These are phyloP conservation scores for Mrakia blollopis DNA, from an alignment of 768 basidiomycete genomes.

Conservation along the genomic window DNA sequence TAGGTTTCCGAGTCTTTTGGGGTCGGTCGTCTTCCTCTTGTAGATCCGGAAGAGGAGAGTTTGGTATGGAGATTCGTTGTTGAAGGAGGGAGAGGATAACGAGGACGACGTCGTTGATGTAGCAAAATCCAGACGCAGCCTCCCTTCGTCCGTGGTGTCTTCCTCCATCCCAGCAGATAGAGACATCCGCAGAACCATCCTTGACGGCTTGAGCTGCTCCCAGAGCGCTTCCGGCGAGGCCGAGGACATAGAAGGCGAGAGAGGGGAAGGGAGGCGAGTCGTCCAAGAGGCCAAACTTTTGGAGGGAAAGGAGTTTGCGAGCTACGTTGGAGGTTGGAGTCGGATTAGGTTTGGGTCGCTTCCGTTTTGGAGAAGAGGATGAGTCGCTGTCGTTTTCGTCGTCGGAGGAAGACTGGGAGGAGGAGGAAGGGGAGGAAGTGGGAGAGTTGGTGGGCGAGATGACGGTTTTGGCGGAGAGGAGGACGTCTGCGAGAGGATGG, in stretches of 20 bases:
- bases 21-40: not conserved
- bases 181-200: slow-evolving; percentile 53
- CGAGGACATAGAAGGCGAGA: slow-evolving; percentile 62
- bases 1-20: slow-evolving; percentile 37
- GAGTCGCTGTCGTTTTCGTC: not conserved
- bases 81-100: slow-evolving; percentile 63
- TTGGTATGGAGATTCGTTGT: not conserved
- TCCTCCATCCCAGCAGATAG: slow-evolving; percentile 90
- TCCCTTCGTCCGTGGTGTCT: slow-evolving; percentile 48
- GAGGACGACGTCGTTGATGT: slow-evolving; percentile 82
- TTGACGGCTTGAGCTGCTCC: slow-evolving; percentile 63
- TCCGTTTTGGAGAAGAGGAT: not conserved
- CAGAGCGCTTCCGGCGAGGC: slow-evolving; percentile 71
- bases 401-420: not conserved
- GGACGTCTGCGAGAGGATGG: not conserved
- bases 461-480: not conserved
- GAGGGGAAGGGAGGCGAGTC: slow-evolving; percentile 76
- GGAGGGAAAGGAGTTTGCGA: not conserved
- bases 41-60: not conserved
- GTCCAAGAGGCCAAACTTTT: slow-evolving; percentile 45
- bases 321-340: not conserved
- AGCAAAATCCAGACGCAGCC: slow-evolving; percentile 84
- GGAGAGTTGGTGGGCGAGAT: slow-evolving; percentile 12
- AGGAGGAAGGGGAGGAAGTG: not conserved
- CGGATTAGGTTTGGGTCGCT: not conserved